Conservation (phyloP, 2,329 filamentous ascomycete species). For the Penicillium sp. region DNA sequence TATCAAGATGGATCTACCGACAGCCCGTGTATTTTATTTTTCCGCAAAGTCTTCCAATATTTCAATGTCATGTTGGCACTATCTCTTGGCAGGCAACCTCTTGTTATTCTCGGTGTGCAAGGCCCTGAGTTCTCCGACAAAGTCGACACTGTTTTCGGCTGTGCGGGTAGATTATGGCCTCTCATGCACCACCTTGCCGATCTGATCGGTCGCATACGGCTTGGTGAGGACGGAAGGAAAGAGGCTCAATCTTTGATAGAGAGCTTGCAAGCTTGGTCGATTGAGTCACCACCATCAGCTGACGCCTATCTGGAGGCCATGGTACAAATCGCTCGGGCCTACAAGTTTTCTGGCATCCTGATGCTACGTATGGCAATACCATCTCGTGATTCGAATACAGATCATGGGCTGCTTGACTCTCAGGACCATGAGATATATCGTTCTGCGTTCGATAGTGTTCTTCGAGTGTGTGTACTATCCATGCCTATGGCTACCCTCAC, state of each 20-base stretch:
- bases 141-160: conserved; percentile 10
- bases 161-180: conserved; percentile 8
- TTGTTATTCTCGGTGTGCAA: background rate
- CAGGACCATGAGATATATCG: conserved; percentile 8
- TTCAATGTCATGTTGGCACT: conserved; percentile 14
- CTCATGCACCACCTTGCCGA: conserved; percentile 7
- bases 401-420: background rate
- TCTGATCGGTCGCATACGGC: background rate
- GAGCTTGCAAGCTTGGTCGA: conserved; percentile 1
- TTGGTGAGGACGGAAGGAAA: conserved; percentile 1
- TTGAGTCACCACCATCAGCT: background rate
- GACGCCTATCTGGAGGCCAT: conserved; percentile 10
- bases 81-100: conserved; percentile 3
- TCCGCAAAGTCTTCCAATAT: conserved; percentile 11
- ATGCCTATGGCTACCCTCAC: conserved; percentile 17
- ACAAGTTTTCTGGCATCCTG: conserved; percentile 7
- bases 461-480: conserved; percentile 14
- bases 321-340: conserved; percentile 10
- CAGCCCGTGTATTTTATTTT: background rate
- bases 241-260: conserved; percentile 1
- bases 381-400: background rate
- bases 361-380: background rate
- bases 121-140: background rate
- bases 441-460: conserved; percentile 9
- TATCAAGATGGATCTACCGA: background rate